Evolutionary conservation across 331 rosid genomes (phyloP).

Genomic region (Malus hybrid): DNA sequence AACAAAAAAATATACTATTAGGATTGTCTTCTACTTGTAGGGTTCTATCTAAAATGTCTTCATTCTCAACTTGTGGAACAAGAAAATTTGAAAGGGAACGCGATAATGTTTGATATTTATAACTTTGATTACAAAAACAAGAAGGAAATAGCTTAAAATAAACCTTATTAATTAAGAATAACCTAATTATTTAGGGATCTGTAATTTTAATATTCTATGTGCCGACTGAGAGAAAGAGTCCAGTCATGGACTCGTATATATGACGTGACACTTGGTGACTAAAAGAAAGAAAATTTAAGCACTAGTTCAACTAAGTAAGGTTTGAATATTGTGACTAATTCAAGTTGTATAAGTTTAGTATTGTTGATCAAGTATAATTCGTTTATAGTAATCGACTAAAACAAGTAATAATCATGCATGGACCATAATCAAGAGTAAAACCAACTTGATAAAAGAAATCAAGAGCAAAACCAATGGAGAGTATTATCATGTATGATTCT

Average conservation of each 20-base stretch:
- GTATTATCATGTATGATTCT: neutral
- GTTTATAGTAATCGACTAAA: too few species aligned
- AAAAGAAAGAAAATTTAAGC: neutral
- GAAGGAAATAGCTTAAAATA: conserved; percentile 10
- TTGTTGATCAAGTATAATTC: neutral
- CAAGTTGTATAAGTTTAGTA: neutral
- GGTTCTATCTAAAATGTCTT: conserved; percentile 19
- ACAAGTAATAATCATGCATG: neutral
- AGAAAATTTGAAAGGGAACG: neutral
- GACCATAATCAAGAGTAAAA: neutral
- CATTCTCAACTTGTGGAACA: conserved; percentile 20
- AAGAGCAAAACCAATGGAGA: neutral
- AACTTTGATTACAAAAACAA: conserved; percentile 20
- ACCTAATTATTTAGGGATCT: neutral
- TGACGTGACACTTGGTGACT: neutral
- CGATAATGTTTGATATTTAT: neutral
- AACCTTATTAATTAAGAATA: neutral
- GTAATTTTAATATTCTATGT: neutral
- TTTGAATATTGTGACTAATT: neutral
- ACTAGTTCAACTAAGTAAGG: neutral
- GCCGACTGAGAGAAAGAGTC: neutral
- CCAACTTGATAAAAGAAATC: neutral
- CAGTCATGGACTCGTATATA: neutral
- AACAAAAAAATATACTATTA: neutral
- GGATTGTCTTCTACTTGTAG: conserved; percentile 10